Evolutionary conservation across 116 monocot species (phyloP), one percentile per base, ranked within the genome.

Genomic region (Thalassia testudinum): DNA sequence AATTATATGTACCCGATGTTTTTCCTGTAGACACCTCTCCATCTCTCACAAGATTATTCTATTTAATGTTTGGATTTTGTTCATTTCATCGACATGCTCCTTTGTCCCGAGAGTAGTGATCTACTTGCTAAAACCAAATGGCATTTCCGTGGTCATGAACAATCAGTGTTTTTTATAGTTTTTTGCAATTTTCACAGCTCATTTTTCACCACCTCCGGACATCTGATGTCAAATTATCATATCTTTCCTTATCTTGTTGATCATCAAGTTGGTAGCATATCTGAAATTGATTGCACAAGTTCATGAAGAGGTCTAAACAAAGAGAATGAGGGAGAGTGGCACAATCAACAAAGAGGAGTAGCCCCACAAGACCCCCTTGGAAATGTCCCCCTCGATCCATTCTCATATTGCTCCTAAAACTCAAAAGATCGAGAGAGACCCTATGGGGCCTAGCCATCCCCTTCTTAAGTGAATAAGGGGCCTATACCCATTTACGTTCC

Each of bases 181-280:
- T 56, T 56, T 56, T 56, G 12, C 5, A 20, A 34, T 56, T 56
- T 37, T 56, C 56, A 56, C 56, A 38, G 30, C 38, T 37, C 37
- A 34, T 56, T 18, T 56, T 38, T 56, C 56, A 34, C 1, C 45
- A 43, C 54, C 45, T 47, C 44, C 45, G 29, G 34, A 62, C 50
- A 62, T 62, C 34, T 62, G 49, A 50, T 50, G 61, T 50, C 29
- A 62, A 62, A 50, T 62, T 21, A 30, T 62, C 61, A 22, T 30
- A 49, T 49, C 0, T 50, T 62, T 62, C 60, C 50, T 51, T 34
- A 49, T 60, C 37, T 43, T 19, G 42, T 58, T 0, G 42, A 58
- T 43, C 20, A 58, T 58, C 17, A 42, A 58, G 58, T 43, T 43
- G 18, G 40, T 25, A 4, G 19, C 22, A 21, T 52, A 23, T 61